Base-by-base conservation (phyloP, 495 filamentous ascomycete genomes). In the Hypoxylon subgilvum region DNA sequence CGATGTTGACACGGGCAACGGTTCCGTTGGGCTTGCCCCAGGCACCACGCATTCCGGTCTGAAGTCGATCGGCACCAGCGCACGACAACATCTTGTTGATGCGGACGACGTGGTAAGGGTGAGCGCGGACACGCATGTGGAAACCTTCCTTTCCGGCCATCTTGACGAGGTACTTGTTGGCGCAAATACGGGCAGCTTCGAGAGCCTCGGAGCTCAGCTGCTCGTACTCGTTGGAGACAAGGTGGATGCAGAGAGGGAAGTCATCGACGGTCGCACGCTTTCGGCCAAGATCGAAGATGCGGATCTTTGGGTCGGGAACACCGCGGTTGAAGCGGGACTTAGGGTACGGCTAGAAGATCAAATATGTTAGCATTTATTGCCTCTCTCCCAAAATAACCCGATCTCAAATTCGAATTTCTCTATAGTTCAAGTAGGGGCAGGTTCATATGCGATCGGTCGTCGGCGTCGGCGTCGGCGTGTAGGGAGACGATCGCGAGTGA, bases 11-110 rank as follows among this genome's bases (percentile, higher is more conserved):
- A 86, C 94, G 94, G 73, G 94, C 94, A 68, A 98, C 94, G 64
- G 84, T 86, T 72, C 93, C 94, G 82, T 97, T 92, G 77, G 94
- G 93, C 86, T 98, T 98, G 75, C 94, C 94, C 85, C 90, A 98
- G 63, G 94, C 94, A 86, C 94, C 94, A 87, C 94, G 94, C 94
- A 98, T 98, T 80, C 94, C 94, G 61, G 94, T 97, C 79, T 98
- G 94, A 72, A 98, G 86, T 85, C 94, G 87, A 97, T 98, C 94
- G 86, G 94, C 94, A 80, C 94, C 94, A 69, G 94, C 94, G 77
- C 94, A 97, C 63, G 93, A 97, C 88, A 98, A 90, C 94, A 98
- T 97, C 86, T 98, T 98, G 90, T 98, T 98, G 91, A 98, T 98
- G 79, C 94, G 94, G 83, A 97, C 85, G 79, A 97, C 93, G 82